These are phyloP conservation scores for Turritis glabra DNA, from an alignment of 345 rosid genomes.

Conservation along the genomic window DNA sequence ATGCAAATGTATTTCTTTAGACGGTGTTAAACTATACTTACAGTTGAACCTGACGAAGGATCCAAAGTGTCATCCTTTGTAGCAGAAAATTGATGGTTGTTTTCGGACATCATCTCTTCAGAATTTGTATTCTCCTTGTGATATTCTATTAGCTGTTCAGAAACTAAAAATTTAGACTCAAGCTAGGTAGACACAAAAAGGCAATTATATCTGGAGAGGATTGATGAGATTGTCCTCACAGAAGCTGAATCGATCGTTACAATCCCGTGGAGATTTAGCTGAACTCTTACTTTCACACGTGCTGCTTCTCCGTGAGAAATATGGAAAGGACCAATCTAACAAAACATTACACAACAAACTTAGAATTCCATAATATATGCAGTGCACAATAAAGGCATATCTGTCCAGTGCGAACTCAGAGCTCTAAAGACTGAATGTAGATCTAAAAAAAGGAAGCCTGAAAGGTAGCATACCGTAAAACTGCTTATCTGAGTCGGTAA, in stretches of 20 bases:
- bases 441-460: not conserved
- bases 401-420: not conserved
- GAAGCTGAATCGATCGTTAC: constrained; percentile 56
- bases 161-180: constrained; percentile 19
- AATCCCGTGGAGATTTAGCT: constrained; percentile 71
- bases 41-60: constrained; percentile 34
- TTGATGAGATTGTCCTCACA: constrained; percentile 44
- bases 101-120: constrained; percentile 41
- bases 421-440: constrained; percentile 1
- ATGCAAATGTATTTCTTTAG: constrained; percentile 4
- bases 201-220: constrained; percentile 8
- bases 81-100: constrained; percentile 41
- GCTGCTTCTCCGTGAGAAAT: constrained; percentile 48
- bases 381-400: constrained; percentile 1
- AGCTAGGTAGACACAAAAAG: not conserved
- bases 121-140: constrained; percentile 38
- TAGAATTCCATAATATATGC: not conserved
- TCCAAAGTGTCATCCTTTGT: constrained; percentile 33
- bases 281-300: constrained; percentile 65
- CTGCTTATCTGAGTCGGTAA: constrained; percentile 48
- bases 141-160: constrained; percentile 51
- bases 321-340: constrained; percentile 76
- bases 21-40: constrained; percentile 39
- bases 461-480: constrained; percentile 51
- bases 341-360: constrained; percentile 28